Evolutionary conservation across 2,329 filamentous ascomycete species (phyloP), one percentile per base, ranked within the genome.

Genomic region (Pyrenophora teres): DNA sequence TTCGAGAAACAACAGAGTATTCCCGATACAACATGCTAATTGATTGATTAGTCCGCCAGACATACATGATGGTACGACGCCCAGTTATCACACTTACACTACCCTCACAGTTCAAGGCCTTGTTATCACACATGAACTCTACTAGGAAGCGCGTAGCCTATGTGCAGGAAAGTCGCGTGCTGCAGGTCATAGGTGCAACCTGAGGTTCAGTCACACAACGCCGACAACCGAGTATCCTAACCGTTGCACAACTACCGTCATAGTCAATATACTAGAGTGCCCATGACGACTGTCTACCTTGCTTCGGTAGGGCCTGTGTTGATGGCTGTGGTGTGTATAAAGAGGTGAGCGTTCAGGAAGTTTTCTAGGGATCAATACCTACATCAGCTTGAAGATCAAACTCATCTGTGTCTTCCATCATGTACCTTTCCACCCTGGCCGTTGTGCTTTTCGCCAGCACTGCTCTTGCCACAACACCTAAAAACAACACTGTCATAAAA

Each of bases 151-250:
- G 39, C 37, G 39, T 33, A 53, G 51, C 51, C 52, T 57, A 35
- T 42, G 55, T 51, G 50, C 52, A 60, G 61, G 8, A 54, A 53
- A 41, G 57, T 59, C 54, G 54, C 50, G 61, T 61, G 50, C 48
- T 57, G 54, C 61, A 59, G 50, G 30, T 43, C 40, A 51, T 47
- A 31, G 35, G 60, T 65, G 54, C 44, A 27, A 64, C 61, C 46
- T 39, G 41, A 23, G 31, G 40, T 25, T 32, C 25, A 19, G 56
- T 60, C 35, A 47, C 48, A 63, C 58, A 37, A 42, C 49, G 15
- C 46, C 32, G 19, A 25, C 40, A 46, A 15, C 43, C 54, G 49
- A 51, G 38, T 57, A 49, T 46, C 44, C 33, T 33, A 38, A 46
- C 42, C 25, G 40, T 35, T 40, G 46, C 35, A 43, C 30, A 19